Percentiles rank a stretch among this genome's conserved stretches.
Conservation (phyloP, 2,329 filamentous ascomycete genomes). For the Neonectria sp. region DNA sequence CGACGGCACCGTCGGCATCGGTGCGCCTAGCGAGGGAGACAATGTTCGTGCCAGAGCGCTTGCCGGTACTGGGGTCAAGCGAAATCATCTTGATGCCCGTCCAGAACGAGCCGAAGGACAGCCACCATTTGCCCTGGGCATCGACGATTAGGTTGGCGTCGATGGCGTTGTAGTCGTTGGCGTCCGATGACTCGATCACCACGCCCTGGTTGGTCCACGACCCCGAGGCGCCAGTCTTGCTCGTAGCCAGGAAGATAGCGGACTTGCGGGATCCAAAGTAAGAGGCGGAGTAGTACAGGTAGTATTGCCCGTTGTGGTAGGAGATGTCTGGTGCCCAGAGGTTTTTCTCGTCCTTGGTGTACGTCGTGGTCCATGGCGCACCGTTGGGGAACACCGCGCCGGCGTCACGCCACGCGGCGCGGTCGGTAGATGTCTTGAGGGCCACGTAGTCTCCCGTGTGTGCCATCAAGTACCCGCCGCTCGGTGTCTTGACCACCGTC, state of each 20-base stretch:
- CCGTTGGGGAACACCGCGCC: conserved; percentile 51
- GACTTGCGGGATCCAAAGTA: conserved; percentile 47
- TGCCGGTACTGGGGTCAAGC: conserved; percentile 46
- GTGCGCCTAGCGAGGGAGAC: conserved; percentile 46
- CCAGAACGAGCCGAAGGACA: conserved; percentile 53
- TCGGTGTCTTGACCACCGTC: conserved; percentile 47
- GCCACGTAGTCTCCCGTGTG: conserved; percentile 47
- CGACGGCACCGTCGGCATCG: conserved; percentile 43
- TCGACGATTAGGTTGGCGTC: conserved; percentile 50
- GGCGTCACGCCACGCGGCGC: conserved; percentile 49
- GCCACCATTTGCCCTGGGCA: conserved; percentile 49
- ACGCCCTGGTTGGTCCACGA: conserved; percentile 50
- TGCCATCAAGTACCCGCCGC: conserved; percentile 48
- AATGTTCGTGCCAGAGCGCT: conserved; percentile 41
- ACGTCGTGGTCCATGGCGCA: conserved; percentile 51
- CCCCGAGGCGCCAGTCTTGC: conserved; percentile 47
- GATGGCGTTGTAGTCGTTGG: conserved; percentile 49
- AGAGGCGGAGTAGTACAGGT: conserved; percentile 52
- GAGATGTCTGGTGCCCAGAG: conserved; percentile 70
- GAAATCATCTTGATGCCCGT: conserved; percentile 50
- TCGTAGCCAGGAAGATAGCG: conserved; percentile 52
- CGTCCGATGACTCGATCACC: conserved; percentile 44
- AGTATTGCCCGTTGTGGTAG: conserved; percentile 50
- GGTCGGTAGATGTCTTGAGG: conserved; percentile 52
- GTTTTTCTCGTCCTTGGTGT: conserved; percentile 49